Base-by-base conservation (phyloP, 805 yeast genomes). In the Yarrowia sp. region DNA sequence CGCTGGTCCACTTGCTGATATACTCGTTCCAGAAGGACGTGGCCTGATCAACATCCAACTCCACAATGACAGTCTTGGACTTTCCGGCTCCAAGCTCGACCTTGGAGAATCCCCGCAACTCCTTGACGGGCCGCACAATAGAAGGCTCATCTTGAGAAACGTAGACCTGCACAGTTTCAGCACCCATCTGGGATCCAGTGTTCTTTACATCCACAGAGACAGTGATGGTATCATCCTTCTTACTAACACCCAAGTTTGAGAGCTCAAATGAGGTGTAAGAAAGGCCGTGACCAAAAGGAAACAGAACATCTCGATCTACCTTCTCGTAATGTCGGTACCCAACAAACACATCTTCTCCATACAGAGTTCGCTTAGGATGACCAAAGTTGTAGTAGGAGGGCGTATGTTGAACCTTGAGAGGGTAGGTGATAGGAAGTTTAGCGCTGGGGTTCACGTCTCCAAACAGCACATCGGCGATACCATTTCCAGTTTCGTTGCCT, bases 331-430 rank as follows among this genome's bases (percentile, higher is more conserved):
- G 83, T 66, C 84, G 77, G 76, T 86, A 85, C 21, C 89, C 90
- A 62, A 85, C 83, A 71, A 78, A 85, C 51, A 86, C 82, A 70
- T 85, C 88, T 72, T 86, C 90, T 66, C 89, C 88, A 69, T 86
- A 86, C 64, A 81, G 70, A 33, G 81, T 83, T 33, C 58, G 28
- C 16, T 51, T 51, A 9, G 58, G 41, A 9, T 51, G 58, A 62
- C 80, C 74, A 75, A 76, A 83, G 74, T 80, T 83, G 70, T 83
- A 73, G 73, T 72, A 85, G 0, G 87, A 79, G 12, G 89, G 88
- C 67, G 81, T 83, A 72, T 85, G 87, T 68, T 81, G 79, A 52
- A 78, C 68, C 67, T 73, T 77, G 64, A 76, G 71, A 36, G 89
- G 88, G 80, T 81, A 84, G 4, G 87, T 75, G 67, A 85, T 71